Evolutionary conservation across 495 filamentous ascomycete species (phyloP).

Genomic region (Achaetomiella virescens): DNA sequence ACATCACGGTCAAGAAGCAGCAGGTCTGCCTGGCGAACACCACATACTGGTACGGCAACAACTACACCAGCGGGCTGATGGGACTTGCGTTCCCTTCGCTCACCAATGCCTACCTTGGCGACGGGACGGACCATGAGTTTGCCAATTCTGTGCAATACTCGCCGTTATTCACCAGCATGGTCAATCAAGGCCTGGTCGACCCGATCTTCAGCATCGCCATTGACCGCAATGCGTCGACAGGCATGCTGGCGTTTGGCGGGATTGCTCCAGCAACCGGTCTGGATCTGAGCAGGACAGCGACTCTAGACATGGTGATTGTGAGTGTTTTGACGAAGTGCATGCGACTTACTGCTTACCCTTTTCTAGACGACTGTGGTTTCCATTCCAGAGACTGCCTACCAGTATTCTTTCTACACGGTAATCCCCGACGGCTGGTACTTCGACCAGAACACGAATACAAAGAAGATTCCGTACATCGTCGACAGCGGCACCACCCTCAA

Average conservation of each 20-base stretch:
- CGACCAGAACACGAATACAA: constrained; percentile 24
- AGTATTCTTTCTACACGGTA: constrained; percentile 39
- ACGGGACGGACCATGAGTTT: constrained; percentile 24
- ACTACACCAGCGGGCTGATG: constrained; percentile 49
- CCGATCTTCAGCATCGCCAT: constrained; percentile 53
- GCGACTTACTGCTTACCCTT: not conserved
- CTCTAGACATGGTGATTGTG: constrained; percentile 38
- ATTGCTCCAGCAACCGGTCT: constrained; percentile 31
- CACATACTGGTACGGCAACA: constrained; percentile 42
- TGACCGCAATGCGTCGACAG: constrained; percentile 33
- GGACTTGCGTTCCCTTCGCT: constrained; percentile 56
- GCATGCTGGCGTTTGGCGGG: constrained; percentile 50
- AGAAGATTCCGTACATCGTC: constrained; percentile 40
- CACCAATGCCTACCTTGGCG: constrained; percentile 39
- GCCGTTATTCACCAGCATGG: constrained; percentile 54
- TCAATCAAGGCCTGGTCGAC: constrained; percentile 43
- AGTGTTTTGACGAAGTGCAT: constrained; percentile 1
- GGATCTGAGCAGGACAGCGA: constrained; percentile 23
- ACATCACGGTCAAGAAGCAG: constrained; percentile 49
- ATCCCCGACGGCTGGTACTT: constrained; percentile 36
- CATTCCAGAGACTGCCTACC: constrained; percentile 19
- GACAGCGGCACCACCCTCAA: constrained; percentile 44
- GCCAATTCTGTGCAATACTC: constrained; percentile 41
- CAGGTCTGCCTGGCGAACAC: constrained; percentile 33
- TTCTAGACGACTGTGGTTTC: constrained; percentile 25